Evolutionary conservation across 148 eudicot species (phyloP), one percentile per base, ranked within the genome.

Genomic region (Nepenthes gracilis): DNA sequence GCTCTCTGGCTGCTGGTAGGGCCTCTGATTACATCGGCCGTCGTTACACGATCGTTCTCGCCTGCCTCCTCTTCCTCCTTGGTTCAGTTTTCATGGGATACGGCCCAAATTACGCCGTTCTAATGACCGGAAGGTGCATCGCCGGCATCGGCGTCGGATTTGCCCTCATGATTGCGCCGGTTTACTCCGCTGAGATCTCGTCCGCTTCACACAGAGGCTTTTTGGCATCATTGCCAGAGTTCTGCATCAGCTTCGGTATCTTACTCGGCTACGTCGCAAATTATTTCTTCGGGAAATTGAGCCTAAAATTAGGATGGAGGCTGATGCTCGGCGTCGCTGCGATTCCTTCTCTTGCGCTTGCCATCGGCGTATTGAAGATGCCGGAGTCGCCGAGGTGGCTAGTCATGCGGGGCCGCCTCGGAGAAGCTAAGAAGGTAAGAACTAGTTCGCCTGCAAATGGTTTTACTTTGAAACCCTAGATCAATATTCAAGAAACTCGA

Each of bases 321-420:
- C 4, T 91, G 33, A 91, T 91, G 97, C 80, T 85, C 1, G 92
- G 95, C 0, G 43, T 80, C 2, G 92, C 87, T 0, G 89, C 89
- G 0, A 49, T 81, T 2, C 97, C 92, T 1, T 81, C 89, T 2
- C 60, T 85, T 0, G 64, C 53, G 51, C 14, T 87, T 40, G 82
- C 78, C 2, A 43, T 83, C 11, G 88, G 80, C 1, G 63, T 88
- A 2, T 75, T 85, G 1, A 60, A 47, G 36, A 77, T 88, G 91
- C 96, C 96, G 0, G 91, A 88, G 64, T 88, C 96, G 0, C 95
- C 90, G 0, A 61, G 91, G 55, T 88, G 91, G 91, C 72, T 88
- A 1, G 75, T 85, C 12, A 72, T 85, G 85, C 77, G 77, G 51
- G 97, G 92, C n/a, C 76, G 84, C 1, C 58, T 81, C 6, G 71